A percentile compares a stretch with the other conserved stretches of the same genome.
These are phyloP conservation scores for Fusarium proliferatum DNA, from an alignment of 2,329 filamentous ascomycete genomes.

Conservation along the genomic window DNA sequence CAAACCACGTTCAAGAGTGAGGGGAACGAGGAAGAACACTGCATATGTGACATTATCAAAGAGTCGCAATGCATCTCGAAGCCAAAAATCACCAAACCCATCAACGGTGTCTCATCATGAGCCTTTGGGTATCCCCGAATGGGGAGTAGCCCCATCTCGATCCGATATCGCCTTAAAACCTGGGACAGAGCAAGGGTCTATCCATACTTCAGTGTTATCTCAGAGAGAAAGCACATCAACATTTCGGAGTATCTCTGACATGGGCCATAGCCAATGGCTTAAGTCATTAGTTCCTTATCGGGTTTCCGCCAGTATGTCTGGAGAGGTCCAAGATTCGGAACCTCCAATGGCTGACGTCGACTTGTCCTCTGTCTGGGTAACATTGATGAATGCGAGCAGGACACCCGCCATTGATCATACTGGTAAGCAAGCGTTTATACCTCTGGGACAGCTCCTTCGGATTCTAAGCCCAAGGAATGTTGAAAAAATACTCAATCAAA, in stretches of 20 bases:
- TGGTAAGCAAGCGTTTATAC: not conserved
- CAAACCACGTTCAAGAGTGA: not conserved
- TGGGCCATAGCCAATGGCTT: not conserved
- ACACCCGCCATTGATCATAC: not conserved
- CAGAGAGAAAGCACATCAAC: not conserved
- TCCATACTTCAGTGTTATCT: not conserved
- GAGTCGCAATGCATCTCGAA: no score
- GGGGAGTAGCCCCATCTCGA: not conserved
- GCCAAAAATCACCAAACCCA: rapidly evolving
- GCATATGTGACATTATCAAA: no score
- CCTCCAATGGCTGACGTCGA: not conserved
- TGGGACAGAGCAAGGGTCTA: not conserved
- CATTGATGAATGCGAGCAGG: not conserved
- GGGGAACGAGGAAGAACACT: not conserved
- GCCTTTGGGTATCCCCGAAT: not conserved
- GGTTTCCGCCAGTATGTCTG: not conserved
- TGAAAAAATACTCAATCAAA: not conserved
- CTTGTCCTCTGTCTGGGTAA: not conserved
- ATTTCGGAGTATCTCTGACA: not conserved
- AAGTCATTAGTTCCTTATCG: not conserved
- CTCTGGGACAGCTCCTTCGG: not conserved
- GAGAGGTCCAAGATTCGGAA: not conserved
- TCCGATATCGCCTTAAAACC: not conserved
- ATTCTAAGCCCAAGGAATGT: not conserved
- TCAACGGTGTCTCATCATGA: not conserved